Evolutionary conservation across 768 basidiomycete genomes (phyloP).

Genomic region (Russula foetens): DNA sequence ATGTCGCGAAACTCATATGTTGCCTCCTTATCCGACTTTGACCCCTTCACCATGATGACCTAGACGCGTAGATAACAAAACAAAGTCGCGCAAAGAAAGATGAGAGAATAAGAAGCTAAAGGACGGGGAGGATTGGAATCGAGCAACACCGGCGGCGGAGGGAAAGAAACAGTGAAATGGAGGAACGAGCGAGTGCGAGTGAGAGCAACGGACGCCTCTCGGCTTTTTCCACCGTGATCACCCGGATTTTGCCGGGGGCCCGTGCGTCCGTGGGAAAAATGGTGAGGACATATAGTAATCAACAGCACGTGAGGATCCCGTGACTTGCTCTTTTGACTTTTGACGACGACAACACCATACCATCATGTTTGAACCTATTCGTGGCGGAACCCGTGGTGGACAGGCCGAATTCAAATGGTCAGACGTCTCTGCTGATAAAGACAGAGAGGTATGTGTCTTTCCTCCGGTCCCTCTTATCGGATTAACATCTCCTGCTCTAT

Average conservation of each 20-base stretch:
- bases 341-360: too few species aligned
- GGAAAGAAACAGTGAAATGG: neutral
- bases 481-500: neutral
- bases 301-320: too few species aligned
- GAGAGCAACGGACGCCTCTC: neutral
- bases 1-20: slow-evolving; percentile 71
- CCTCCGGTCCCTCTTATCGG: neutral
- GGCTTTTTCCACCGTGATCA: slow-evolving; percentile 10
- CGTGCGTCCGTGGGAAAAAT: slow-evolving; percentile 9
- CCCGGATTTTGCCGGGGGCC: slow-evolving; percentile 14
- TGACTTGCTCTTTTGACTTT: too few species aligned
- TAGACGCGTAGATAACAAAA: slow-evolving; percentile 15
- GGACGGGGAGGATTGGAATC: neutral
- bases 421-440: slow-evolving; percentile 87
- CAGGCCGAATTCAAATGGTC: slow-evolving; percentile 89
- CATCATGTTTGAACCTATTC: slow-evolving; percentile 73
- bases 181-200: neutral
- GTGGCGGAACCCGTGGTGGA: slow-evolving; percentile 87
- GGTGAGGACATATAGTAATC: too few species aligned
- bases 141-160: neutral
- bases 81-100: neutral
- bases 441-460: slow-evolving; percentile 60
- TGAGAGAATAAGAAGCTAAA: neutral
- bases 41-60: slow-evolving; percentile 29
- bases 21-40: slow-evolving; percentile 30